Base-by-base conservation (phyloP, 1,284 basidiomycete species). In the Salmacisia buchloeana region DNA sequence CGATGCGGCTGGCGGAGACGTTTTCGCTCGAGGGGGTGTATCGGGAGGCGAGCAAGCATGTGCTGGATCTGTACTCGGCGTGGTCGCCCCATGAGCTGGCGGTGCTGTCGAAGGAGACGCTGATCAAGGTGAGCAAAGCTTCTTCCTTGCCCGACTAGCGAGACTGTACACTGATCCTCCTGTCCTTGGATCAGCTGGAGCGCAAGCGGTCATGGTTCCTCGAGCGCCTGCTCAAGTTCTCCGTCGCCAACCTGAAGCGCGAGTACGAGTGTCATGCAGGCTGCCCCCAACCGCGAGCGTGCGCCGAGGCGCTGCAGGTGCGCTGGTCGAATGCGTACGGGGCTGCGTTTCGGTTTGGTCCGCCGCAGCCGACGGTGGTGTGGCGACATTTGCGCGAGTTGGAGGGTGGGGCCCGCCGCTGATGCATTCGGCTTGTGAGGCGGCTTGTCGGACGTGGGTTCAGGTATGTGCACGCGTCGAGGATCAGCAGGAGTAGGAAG, bases 291-390 rank as follows among this genome's bases (percentile, higher is more conserved):
- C 83, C 90, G 1, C 63, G 84, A 0, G 84, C 80, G 21, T 97
- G 93, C 77, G 92, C 92, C 21, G 85, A 86, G n/a, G 81, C 89
- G n/a, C 84, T 97, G 7, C 91, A 94, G 74, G 93, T 94, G 67
- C 93, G 93, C 78, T 97, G 92, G 91, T 83, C 87, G 45, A 88
- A 89, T 73, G 92, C 91, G 0, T 93, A 94, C 75, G 85, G 87
- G 59, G 86, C 90, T 15, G 88, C 92, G 18, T 91, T 92, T 77
- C 85, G 92, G 49, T 94, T 92, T 79, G 92, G 90, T 88, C 12
- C 91, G 88, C 66, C 91, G 4, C 80, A 76, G 39, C 77, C 77
- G 18, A 66, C 60, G 9, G 63, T 60, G 10, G 92, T 94, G 23
- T 72, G 68, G 59, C 41, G 70, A 23, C 62, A 72, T 45, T 41